Percentiles rank a stretch among this genome's conserved stretches.
phyloP scores from a whole-genome alignment of 208 protist genomes.

The Acanthamoeba healyi region DNA sequence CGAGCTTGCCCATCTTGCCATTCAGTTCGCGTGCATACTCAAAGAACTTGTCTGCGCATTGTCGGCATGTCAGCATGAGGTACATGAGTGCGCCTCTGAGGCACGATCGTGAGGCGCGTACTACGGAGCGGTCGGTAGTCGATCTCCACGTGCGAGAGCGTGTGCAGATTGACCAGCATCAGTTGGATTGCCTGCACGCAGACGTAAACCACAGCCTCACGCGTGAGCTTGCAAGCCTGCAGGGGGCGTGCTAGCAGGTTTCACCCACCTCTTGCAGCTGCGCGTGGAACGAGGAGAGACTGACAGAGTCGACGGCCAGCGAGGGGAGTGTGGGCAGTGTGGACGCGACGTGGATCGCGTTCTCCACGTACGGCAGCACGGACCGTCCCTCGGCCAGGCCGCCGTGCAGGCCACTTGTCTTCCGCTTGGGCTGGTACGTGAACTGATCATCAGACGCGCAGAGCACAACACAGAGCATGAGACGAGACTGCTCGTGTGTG shows the following conservation, averaged over 20 bases:
- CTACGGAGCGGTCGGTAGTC: conserved; percentile 9
- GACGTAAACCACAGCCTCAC: background rate
- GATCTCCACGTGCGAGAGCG: background rate
- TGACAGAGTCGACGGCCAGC: background rate
- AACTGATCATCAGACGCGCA: background rate
- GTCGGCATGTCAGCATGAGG: no score
- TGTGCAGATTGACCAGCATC: conserved; percentile 33
- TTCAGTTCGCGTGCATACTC: background rate
- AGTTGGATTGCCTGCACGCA: background rate
- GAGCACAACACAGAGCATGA: background rate
- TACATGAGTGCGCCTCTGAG: no score
- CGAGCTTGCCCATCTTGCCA: background rate
- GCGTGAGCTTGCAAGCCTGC: no score
- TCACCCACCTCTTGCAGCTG: background rate
- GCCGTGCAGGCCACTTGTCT: background rate
- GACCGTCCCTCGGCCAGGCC: conserved; percentile 19
- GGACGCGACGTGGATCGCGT: conserved; percentile 1
- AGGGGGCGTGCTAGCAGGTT: background rate
- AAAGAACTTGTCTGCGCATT: conserved; percentile 20
- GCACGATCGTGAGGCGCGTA: no score
- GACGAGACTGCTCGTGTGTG: no score
- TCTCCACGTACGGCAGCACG: conserved; percentile 6
- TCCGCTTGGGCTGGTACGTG: background rate
- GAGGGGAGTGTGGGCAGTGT: background rate
- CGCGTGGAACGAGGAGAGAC: background rate